Conservation (phyloP, 192 early-diverging fungal genomes). For the Entrophospora sp. region DNA sequence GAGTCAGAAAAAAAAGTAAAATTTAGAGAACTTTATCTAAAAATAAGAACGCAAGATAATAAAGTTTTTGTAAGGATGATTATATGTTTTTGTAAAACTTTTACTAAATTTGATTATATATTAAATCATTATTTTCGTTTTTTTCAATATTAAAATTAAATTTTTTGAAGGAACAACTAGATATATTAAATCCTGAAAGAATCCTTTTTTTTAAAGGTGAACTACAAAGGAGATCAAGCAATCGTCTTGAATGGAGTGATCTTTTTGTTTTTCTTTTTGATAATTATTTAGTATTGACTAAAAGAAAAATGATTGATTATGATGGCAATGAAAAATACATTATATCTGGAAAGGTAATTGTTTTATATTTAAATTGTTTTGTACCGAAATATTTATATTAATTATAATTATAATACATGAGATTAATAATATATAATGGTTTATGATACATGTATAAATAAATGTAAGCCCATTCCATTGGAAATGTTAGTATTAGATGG, state of each 20-base stretch:
- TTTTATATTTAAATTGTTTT: constrained; percentile 27
- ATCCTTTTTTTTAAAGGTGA: constrained; percentile 13
- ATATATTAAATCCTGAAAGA: constrained; percentile 1
- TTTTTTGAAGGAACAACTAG: too few relatives aligned
- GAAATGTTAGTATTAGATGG: constrained; percentile 57
- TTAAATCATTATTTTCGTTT: not conserved
- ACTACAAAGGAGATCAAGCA: constrained; percentile 1
- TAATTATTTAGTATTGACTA: constrained; percentile 73
- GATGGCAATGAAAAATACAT: constrained; percentile 34
- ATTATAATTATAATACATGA: too few relatives aligned
- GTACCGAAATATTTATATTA: not conserved
- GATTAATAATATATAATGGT: too few relatives aligned
- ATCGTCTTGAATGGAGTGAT: constrained; percentile 25
- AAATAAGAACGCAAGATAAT: constrained; percentile 7
- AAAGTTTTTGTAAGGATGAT: not conserved
- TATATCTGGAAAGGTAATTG: constrained; percentile 13
- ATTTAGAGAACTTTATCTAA: constrained; percentile 44
- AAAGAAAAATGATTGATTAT: constrained; percentile 51
- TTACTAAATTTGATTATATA: not conserved
- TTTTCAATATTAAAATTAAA: not conserved
- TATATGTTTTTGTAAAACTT: not conserved
- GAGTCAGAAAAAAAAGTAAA: constrained; percentile 62
- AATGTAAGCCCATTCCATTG: constrained; percentile 76
- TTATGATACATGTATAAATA: too few relatives aligned
- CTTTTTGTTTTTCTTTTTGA: constrained; percentile 80